Percentiles rank a stretch among this genome's conserved stretches.
Conservation (phyloP, 129 eudicot genomes). For the Flaveria linearis region DNA sequence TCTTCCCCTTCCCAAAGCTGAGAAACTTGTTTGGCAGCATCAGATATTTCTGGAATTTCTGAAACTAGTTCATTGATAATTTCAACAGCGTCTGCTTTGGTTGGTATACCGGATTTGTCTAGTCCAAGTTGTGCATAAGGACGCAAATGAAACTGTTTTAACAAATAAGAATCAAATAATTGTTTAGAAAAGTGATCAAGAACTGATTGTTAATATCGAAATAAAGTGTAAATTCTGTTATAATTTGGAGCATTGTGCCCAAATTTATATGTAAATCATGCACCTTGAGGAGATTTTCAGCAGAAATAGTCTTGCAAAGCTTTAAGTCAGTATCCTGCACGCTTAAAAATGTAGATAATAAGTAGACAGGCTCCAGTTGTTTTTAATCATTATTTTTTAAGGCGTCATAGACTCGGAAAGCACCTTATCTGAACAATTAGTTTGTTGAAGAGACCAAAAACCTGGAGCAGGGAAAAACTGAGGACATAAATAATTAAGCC, state of each 20-base stretch:
- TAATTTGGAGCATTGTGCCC: background rate
- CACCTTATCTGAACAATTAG: conserved; percentile 47
- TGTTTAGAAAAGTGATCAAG: background rate
- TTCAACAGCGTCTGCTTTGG: conserved; percentile 24
- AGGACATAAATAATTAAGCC: conserved; percentile 83
- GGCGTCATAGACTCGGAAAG: background rate
- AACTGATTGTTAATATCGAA: background rate
- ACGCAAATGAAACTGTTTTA: conserved; percentile 72
- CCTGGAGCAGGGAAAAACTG: conserved; percentile 96
- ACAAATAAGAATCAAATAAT: background rate
- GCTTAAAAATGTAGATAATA: background rate
- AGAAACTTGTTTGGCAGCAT: conserved; percentile 66
- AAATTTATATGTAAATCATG: background rate
- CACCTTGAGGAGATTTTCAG: conserved; percentile 98
- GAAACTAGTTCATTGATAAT: conserved; percentile 52
- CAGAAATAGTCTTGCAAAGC: conserved; percentile 42
- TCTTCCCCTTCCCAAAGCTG: conserved; percentile 45
- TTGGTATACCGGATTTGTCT: conserved; percentile 72
- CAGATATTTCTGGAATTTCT: conserved; percentile 78
- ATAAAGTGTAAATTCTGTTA: background rate
- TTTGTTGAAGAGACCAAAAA: conserved; percentile 66
- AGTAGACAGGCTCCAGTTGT: background rate
- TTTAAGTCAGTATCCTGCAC: conserved; percentile 51
- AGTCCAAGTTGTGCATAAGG: conserved; percentile 76
- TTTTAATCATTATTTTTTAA: background rate